Conservation (phyloP, 139 green algal species). For the Auxenochlorella pyrenoidosa region DNA sequence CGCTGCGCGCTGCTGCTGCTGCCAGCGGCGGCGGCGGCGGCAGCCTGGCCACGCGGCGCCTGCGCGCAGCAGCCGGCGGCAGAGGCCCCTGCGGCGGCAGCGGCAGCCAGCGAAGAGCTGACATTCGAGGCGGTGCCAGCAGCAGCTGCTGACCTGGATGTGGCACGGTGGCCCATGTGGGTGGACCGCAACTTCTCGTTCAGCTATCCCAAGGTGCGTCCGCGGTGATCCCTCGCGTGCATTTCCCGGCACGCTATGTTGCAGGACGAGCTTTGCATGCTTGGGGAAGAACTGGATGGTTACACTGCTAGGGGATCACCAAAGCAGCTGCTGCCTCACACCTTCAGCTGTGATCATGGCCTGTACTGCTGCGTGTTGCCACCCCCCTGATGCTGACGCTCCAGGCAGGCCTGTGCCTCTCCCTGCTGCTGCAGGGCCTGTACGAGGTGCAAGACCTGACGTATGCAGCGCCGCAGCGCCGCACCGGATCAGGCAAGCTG, state of each 20-base stretch:
- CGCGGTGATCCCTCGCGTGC: too few relatives aligned
- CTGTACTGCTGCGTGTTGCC: too few relatives aligned
- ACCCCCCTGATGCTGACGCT: too few relatives aligned
- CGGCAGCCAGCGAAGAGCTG: not conserved
- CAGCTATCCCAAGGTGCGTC: constrained; percentile 11
- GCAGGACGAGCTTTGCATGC: not conserved
- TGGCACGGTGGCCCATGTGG: constrained; percentile 9
- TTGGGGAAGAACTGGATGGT: not conserved
- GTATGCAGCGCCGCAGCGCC: not conserved
- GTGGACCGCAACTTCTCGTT: constrained; percentile 34
- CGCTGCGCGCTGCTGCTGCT: constrained; percentile 22
- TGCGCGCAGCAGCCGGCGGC: not conserved
- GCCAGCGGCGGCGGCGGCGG: not conserved
- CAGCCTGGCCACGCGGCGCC: not conserved
- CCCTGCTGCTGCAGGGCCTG: not conserved
- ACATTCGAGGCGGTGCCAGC: not conserved
- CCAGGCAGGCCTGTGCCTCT: too few relatives aligned
- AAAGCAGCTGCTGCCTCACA: not conserved
- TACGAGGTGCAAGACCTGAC: not conserved
- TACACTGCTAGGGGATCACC: not conserved
- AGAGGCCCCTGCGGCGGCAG: not conserved
- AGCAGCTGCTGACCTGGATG: not conserved
- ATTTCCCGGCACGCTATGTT: not conserved
- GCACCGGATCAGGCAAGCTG: not conserved
- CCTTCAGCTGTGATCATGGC: not conserved